Conservation (phyloP, 257 asterid genomes). For the Paraleonurus japonicus region DNA sequence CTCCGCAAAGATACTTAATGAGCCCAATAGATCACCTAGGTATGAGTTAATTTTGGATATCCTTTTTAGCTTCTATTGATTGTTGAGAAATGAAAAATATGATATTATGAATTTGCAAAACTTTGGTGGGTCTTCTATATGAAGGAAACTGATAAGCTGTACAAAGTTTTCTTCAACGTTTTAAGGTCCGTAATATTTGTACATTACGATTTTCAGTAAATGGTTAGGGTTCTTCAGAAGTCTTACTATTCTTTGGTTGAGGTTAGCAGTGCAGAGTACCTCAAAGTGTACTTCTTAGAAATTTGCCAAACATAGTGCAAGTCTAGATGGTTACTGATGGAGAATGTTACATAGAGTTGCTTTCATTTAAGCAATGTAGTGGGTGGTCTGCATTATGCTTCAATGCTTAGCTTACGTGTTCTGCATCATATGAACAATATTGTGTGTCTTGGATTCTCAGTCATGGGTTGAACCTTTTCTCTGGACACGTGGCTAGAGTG, state of each 20-base stretch:
- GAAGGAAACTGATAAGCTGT: neutral
- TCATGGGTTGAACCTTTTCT: too few species aligned
- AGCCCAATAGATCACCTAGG: constrained; percentile 67
- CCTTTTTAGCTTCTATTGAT: neutral
- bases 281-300: neutral
- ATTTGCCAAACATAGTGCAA: neutral
- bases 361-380: too few species aligned
- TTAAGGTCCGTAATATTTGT: neutral
- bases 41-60: constrained; percentile 14
- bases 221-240: neutral
- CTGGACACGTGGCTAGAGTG: too few species aligned
- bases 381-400: neutral
- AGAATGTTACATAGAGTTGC: neutral
- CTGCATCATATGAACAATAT: too few species aligned
- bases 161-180: neutral
- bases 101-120: neutral
- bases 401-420: too few species aligned
- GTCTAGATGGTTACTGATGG: neutral
- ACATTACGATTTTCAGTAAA: neutral
- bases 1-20: constrained; percentile 65
- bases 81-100: neutral
- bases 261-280: neutral
- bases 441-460: too few species aligned
- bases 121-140: neutral
- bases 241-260: neutral